A percentile compares a stretch with the other conserved stretches of the same genome.
These are phyloP conservation scores for Tephrocybe sp. DNA, from an alignment of 768 basidiomycete genomes.

Conservation along the genomic window DNA sequence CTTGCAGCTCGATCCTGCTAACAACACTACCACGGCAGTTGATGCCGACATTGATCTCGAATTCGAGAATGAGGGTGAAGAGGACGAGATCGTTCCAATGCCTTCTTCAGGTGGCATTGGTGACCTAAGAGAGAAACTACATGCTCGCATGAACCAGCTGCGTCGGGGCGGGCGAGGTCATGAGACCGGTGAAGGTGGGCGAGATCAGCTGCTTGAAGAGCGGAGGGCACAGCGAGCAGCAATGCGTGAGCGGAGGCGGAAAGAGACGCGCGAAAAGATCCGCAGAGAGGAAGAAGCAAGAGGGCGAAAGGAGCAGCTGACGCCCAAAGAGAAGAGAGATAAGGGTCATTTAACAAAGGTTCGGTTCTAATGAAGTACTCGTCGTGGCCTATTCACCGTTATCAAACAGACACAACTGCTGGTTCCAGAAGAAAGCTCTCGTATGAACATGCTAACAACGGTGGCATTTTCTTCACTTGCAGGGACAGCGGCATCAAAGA, in stretches of 20 bases:
- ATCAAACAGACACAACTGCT: constrained; percentile 62
- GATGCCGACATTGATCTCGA: constrained; percentile 41
- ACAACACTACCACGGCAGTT: constrained; percentile 27
- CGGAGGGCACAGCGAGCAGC: constrained; percentile 73
- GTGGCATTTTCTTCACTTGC: constrained; percentile 70
- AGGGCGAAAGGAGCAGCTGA: constrained; percentile 37
- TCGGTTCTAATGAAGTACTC: background rate
- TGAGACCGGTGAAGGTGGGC: constrained; percentile 42
- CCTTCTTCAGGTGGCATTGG: constrained; percentile 60
- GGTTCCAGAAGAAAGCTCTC: constrained; percentile 52
- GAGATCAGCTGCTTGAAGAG: constrained; percentile 84
- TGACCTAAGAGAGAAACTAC: constrained; percentile 69
- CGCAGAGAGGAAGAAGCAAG: constrained; percentile 62
- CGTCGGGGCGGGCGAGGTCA: constrained; percentile 40
- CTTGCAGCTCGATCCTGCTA: background rate
- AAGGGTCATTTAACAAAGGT: constrained; percentile 59
- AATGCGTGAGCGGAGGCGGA: constrained; percentile 82
- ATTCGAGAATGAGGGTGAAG: constrained; percentile 32
- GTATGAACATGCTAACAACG: constrained; percentile 45
- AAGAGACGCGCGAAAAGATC: constrained; percentile 85
- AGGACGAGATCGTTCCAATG: constrained; percentile 59
- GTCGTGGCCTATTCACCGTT: constrained; percentile 1
- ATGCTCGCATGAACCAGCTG: constrained; percentile 72
- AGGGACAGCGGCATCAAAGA: constrained; percentile 43
- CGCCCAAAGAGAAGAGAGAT: constrained; percentile 30